Percentiles rank a stretch among this genome's conserved stretches.
Evolutionary conservation across 495 filamentous ascomycete species (phyloP).

Genomic region (Tuber umbilicatum): DNA sequence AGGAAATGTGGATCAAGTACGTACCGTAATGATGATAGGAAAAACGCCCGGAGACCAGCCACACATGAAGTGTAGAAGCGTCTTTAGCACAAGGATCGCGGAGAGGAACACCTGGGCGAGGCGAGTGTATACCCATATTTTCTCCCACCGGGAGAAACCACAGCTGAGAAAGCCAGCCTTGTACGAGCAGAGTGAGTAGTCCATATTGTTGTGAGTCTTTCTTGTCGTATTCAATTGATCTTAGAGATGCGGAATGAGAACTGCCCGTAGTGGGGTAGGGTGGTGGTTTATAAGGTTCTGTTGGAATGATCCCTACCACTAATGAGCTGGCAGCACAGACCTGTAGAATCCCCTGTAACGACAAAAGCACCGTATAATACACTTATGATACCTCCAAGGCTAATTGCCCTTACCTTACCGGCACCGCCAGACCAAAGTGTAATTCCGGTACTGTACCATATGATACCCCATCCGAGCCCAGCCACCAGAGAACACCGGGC

Average conservation of each 20-base stretch:
- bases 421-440: neutral
- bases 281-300: neutral
- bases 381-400: neutral
- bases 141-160: neutral
- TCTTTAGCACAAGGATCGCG: neutral
- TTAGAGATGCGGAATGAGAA: neutral
- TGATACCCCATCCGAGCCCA: no score
- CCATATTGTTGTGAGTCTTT: neutral
- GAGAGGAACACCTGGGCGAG: neutral
- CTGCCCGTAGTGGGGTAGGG: neutral
- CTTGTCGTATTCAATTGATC: neutral
- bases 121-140: neutral
- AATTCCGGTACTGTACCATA: neutral
- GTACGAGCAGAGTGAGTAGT: neutral
- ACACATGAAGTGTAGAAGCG: neutral
- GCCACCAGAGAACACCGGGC: no score
- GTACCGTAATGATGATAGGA: neutral
- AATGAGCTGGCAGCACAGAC: neutral
- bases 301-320: neutral
- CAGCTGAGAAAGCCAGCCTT: neutral
- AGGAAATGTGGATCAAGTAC: neutral
- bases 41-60: neutral
- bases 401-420: neutral
- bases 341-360: neutral
- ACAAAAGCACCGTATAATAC: neutral